phyloP scores from a whole-genome alignment of 768 basidiomycete genomes.

The Suillus tomentosus region DNA sequence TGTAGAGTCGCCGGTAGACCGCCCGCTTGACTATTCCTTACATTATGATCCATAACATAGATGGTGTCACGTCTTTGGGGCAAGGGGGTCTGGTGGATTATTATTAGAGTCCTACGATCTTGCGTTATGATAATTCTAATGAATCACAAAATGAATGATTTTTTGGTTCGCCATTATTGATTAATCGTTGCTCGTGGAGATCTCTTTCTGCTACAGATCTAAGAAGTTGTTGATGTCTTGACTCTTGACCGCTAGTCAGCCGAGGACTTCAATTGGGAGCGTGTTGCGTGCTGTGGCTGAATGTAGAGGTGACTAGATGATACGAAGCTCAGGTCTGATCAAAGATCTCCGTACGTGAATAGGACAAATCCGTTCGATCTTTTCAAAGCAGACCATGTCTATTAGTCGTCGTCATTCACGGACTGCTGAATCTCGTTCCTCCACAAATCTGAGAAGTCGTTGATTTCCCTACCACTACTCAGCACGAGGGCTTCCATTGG shows the following conservation, averaged over 20 bases:
- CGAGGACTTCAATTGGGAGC: too few species aligned
- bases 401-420: slow-evolving; percentile 21
- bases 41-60: background rate
- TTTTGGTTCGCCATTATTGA: background rate
- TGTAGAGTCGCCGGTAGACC: background rate
- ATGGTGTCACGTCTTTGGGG: background rate
- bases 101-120: background rate
- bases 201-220: slow-evolving; percentile 60
- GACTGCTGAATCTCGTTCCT: slow-evolving; percentile 50
- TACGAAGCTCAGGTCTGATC: slow-evolving; percentile 51
- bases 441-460: slow-evolving; percentile 73
- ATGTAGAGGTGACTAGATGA: too few species aligned
- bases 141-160: background rate
- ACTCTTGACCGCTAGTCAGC: too few species aligned
- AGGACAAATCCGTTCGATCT: slow-evolving; percentile 78
- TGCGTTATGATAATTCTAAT: slow-evolving; percentile 5
- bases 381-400: background rate
- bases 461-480: slow-evolving; percentile 70
- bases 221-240: slow-evolving; percentile 66
- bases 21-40: background rate
- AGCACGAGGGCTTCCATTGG: slow-evolving; percentile 86
- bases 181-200: slow-evolving; percentile 34
- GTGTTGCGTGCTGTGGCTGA: too few species aligned
- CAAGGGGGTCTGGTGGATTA: too few species aligned
- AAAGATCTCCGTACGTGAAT: slow-evolving; percentile 82